phyloP scores from a whole-genome alignment of 179 eudicot species.

The Corrigiola litoralis region DNA sequence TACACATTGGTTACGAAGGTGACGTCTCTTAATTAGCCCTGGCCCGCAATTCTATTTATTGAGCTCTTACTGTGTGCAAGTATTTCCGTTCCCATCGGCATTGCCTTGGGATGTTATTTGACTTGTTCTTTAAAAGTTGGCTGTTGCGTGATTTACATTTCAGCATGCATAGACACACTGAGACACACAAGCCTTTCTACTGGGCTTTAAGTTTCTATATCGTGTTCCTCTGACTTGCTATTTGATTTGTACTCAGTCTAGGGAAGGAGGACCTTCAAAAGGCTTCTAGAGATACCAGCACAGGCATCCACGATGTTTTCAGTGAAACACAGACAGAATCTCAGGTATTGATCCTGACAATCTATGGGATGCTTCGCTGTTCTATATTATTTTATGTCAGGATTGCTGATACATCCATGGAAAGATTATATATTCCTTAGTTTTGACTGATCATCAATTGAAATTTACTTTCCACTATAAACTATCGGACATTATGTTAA shows the following conservation, averaged over 20 bases:
- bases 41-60: neutral
- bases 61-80: neutral
- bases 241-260: slow-evolving; percentile 35
- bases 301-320: slow-evolving; percentile 58
- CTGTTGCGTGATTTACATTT: neutral
- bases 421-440: neutral
- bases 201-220: neutral
- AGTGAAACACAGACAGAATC: slow-evolving; percentile 98
- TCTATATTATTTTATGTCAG: neutral
- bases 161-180: neutral
- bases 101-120: slow-evolving; percentile 1
- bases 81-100: neutral
- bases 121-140: neutral
- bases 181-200: slow-evolving; percentile 1
- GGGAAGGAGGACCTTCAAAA: slow-evolving; percentile 42
- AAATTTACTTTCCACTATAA: neutral
- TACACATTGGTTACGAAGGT: slow-evolving; percentile 74
- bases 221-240: slow-evolving; percentile 3
- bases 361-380: too few species aligned
- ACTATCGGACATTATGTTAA: slow-evolving; percentile 4
- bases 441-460: neutral
- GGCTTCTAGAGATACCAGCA: slow-evolving; percentile 36
- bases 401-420: neutral
- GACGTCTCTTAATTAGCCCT: neutral
- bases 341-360: slow-evolving; percentile 53